Evolutionary conservation across 768 basidiomycete species (phyloP), one percentile per base, ranked within the genome.

Genomic region (Termitomyces sp.): DNA sequence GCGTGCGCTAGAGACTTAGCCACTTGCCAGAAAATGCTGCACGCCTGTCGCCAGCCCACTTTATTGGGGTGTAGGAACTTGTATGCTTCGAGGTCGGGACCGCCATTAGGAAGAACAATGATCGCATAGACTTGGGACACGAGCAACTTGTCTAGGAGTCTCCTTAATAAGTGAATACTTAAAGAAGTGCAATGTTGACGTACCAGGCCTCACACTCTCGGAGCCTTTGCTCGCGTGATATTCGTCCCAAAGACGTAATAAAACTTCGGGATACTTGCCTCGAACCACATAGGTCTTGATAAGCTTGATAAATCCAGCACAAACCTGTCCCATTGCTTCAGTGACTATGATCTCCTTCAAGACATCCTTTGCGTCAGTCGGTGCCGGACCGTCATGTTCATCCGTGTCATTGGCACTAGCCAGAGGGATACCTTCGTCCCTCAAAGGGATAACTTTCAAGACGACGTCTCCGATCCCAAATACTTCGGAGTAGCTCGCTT

Each of bases 401-500:
- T 66, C 65, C 7, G 50, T 63, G 21, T 51, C 49, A 19, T 64
- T 52, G 7, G 41, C 52, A 12, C 56, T 56, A 30, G 57, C 55
- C 37, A 49, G 51, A 49, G 55, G 56, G 21, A 45, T 34, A n/a
- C 55, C 50, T 50, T 86, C 84, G 59, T 81, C 76, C 49, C 83
- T 77, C 37, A 94, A 70, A 6, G 93, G 94, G 37, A 95, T 85
- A 44, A 97, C 79, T 74, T 95, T 96, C 60, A 95, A 77, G n/a
- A 95, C 94, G 34, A 95, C 83, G 61, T 89, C 83, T 3, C 88
- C 88, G 50, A 94, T 87, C 8, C 89, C 89, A 69, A 92, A 99
- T 28, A 99, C 97, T 67, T 99, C 97, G 0, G 93, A 96, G 70
- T 89, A 99, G 48, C 90, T 92, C 7, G 97, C 97, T 73, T 99